phyloP scores from a whole-genome alignment of 176 grass and related monocot genomes.

The Chrysopogon serrulatus region DNA sequence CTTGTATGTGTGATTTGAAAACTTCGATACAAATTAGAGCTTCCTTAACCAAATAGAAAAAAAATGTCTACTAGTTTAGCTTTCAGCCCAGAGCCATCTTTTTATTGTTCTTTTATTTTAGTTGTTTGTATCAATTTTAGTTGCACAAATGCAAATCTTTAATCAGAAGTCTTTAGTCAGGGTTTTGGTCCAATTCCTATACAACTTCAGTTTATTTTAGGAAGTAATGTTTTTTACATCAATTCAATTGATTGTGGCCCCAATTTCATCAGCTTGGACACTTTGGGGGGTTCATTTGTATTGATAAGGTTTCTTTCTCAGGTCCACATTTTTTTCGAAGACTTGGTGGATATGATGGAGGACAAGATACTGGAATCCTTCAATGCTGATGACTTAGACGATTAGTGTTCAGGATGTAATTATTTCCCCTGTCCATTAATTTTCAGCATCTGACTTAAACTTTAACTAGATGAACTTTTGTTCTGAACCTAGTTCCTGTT shows the following conservation, averaged over 20 bases:
- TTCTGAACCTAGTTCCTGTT: neutral
- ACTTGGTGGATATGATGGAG: conserved; percentile 64
- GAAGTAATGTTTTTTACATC: neutral
- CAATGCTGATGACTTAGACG: conserved; percentile 56
- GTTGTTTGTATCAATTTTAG: too few relatives aligned
- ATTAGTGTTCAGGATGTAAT: conserved; percentile 67
- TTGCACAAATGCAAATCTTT: too few relatives aligned
- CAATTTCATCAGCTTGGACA: neutral
- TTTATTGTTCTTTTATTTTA: too few relatives aligned
- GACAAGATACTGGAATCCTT: conserved; percentile 43
- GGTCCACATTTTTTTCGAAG: conserved; percentile 67
- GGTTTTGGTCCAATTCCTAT: too few relatives aligned
- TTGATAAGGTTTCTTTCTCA: conserved; percentile 15
- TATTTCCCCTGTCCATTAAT: neutral
- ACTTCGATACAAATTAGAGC: too few relatives aligned
- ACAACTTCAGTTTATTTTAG: neutral
- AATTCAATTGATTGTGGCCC: neutral
- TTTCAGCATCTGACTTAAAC: neutral
- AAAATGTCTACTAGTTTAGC: too few relatives aligned
- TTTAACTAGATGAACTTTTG: neutral
- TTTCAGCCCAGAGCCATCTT: too few relatives aligned
- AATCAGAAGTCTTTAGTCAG: too few relatives aligned
- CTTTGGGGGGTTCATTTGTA: neutral
- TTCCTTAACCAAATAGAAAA: too few relatives aligned
- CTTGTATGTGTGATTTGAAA: too few relatives aligned